These are phyloP conservation scores for Candida coquimbonensis DNA, from an alignment of 805 yeast genomes.

Conservation along the genomic window DNA sequence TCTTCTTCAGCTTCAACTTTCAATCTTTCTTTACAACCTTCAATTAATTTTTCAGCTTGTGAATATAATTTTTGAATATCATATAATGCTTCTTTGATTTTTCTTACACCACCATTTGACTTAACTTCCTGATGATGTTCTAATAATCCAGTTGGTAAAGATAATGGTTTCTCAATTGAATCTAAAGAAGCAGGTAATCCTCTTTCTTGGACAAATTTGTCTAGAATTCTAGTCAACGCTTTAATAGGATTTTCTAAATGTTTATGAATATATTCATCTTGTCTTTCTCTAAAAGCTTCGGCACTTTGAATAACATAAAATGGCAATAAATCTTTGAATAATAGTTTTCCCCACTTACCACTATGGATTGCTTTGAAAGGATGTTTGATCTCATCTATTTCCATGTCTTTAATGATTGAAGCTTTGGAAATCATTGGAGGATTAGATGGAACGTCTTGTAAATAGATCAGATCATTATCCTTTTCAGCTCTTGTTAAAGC, in stretches of 20 bases:
- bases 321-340: constrained; percentile 66
- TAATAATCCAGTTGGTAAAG: constrained; percentile 50
- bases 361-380: constrained; percentile 23
- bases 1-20: constrained; percentile 51
- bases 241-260: constrained; percentile 42
- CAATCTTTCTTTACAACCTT: constrained; percentile 40
- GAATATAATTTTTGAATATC: constrained; percentile 39
- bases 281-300: constrained; percentile 61
- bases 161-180: constrained; percentile 44
- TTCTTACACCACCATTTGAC: constrained; percentile 43
- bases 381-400: constrained; percentile 29
- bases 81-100: constrained; percentile 33
- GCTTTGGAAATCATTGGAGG: constrained; percentile 41
- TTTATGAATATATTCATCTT: constrained; percentile 41
- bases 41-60: constrained; percentile 36
- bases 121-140: constrained; percentile 49
- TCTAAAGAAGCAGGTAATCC: constrained; percentile 61
- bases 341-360: constrained; percentile 20
- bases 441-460: constrained; percentile 54
- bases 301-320: constrained; percentile 57
- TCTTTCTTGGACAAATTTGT: constrained; percentile 37
- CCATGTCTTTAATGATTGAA: constrained; percentile 46
- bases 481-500: constrained; percentile 51
- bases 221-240: constrained; percentile 38
- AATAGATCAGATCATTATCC: constrained; percentile 76